Conservation (phyloP, 176 grass and related monocot species). For the Phragmites australis region DNA sequence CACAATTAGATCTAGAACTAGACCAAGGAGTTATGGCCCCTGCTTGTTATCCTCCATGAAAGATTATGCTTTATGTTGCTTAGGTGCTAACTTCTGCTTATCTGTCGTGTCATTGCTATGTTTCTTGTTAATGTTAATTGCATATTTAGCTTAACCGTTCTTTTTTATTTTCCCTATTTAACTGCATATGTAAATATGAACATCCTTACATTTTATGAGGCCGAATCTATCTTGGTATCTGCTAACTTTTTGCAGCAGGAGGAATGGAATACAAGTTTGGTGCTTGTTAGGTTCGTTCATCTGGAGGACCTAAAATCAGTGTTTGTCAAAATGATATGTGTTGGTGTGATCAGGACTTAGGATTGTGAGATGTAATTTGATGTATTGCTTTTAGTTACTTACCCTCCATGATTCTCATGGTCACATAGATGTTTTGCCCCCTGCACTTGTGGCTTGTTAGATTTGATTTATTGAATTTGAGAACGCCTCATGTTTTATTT, state of each 20-base stretch:
- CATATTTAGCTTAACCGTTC: not conserved
- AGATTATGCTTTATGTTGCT: constrained; percentile 27
- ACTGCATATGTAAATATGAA: constrained; percentile 6
- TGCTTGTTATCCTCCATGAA: constrained; percentile 16
- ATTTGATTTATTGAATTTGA: not conserved
- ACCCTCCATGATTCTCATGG: not conserved
- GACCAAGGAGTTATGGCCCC: not conserved
- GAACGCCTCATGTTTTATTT: not conserved
- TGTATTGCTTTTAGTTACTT: not conserved
- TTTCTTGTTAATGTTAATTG: constrained; percentile 11
- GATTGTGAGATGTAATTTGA: not conserved
- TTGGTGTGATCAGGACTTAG: not conserved
- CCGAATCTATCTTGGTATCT: not conserved
- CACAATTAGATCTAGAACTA: constrained; percentile 24
- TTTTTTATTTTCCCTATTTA: not conserved
- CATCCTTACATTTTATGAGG: not conserved
- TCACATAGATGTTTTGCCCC: not conserved
- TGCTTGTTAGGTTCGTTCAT: constrained; percentile 26
- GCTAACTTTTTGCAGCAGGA: not conserved
- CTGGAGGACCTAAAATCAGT: not conserved
- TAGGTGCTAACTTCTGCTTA: constrained; percentile 33
- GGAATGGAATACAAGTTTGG: not conserved
- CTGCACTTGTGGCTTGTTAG: not conserved
- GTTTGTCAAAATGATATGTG: not conserved
- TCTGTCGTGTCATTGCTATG: not conserved